phyloP scores from a whole-genome alignment of 257 asterid species.

The Lycium barbarum region DNA sequence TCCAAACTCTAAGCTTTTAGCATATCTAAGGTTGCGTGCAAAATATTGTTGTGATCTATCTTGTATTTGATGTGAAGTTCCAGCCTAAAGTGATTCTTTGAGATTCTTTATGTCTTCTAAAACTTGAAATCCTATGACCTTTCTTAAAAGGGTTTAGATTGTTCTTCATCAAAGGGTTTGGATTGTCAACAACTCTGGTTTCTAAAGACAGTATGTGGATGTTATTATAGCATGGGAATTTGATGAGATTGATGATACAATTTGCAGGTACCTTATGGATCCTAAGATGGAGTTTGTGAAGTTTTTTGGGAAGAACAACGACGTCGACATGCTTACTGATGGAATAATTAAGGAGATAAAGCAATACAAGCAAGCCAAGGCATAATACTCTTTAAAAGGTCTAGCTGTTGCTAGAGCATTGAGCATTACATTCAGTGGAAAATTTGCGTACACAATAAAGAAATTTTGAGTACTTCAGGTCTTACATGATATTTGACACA shows the following conservation, averaged over 20 bases:
- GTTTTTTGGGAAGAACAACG: slow-evolving; percentile 81
- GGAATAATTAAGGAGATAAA: slow-evolving; percentile 81
- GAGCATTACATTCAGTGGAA: background rate
- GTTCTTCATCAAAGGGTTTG: background rate
- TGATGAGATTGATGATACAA: slow-evolving; percentile 3
- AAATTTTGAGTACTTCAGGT: background rate
- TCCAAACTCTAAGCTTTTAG: background rate
- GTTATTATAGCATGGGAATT: background rate
- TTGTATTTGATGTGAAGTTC: background rate
- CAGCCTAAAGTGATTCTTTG: slow-evolving; percentile 2
- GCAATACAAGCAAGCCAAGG: slow-evolving; percentile 62
- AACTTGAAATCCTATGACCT: background rate
- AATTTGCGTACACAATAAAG: slow-evolving; percentile 3
- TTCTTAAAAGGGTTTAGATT: background rate
- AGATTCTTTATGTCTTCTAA: background rate
- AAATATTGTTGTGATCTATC: background rate
- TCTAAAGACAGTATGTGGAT: background rate
- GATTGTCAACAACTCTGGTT: background rate
- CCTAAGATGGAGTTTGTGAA: slow-evolving; percentile 88
- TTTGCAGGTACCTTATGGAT: slow-evolving; percentile 88
- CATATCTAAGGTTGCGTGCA: background rate
- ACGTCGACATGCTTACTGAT: slow-evolving; percentile 64
- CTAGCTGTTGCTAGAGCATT: slow-evolving; percentile 16
- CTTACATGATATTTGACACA: background rate
- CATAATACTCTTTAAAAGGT: slow-evolving; percentile 31